A percentile compares a stretch with the other conserved stretches of the same genome.
phyloP scores from a whole-genome alignment of 148 eudicot genomes.

The Bassia scoparia region DNA sequence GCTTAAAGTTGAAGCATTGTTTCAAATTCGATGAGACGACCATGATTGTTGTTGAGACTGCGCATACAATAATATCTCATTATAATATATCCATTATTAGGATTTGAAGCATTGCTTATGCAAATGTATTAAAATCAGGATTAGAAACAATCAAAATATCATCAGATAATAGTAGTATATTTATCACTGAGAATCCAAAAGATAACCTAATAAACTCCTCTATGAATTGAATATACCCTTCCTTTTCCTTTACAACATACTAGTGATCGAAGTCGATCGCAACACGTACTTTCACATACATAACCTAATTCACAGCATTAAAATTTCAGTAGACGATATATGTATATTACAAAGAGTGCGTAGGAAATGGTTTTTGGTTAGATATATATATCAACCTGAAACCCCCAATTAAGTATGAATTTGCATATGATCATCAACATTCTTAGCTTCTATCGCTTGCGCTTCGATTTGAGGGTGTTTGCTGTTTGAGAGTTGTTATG shows the following conservation, averaged over 20 bases:
- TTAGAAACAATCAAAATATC: background rate
- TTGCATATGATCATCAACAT: background rate
- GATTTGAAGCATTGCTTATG: too few species aligned
- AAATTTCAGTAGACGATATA: conserved; percentile 1
- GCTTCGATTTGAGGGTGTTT: conserved; percentile 47
- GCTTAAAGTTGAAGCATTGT: too few species aligned
- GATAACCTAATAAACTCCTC: background rate
- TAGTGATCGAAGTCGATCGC: conserved; percentile 10
- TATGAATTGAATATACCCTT: conserved; percentile 18
- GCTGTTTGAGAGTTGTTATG: conserved; percentile 38
- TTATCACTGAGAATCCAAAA: conserved; percentile 13
- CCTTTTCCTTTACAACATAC: conserved; percentile 23
- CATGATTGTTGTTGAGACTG: too few species aligned
- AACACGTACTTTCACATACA: conserved; percentile 5
- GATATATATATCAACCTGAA: conserved; percentile 22
- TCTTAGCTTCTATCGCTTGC: conserved; percentile 28
- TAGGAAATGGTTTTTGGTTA: conserved; percentile 18
- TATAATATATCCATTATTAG: too few species aligned
- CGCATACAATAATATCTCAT: too few species aligned
- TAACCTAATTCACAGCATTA: background rate
- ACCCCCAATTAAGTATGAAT: background rate
- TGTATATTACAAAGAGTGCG: conserved; percentile 13
- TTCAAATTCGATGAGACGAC: too few species aligned
- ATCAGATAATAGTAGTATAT: background rate
- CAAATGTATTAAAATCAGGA: too few species aligned